A percentile compares a stretch with the other conserved stretches of the same genome.
These are phyloP conservation scores for Fraxinus albicans DNA, from an alignment of 305 asterid genomes.

Conservation along the genomic window DNA sequence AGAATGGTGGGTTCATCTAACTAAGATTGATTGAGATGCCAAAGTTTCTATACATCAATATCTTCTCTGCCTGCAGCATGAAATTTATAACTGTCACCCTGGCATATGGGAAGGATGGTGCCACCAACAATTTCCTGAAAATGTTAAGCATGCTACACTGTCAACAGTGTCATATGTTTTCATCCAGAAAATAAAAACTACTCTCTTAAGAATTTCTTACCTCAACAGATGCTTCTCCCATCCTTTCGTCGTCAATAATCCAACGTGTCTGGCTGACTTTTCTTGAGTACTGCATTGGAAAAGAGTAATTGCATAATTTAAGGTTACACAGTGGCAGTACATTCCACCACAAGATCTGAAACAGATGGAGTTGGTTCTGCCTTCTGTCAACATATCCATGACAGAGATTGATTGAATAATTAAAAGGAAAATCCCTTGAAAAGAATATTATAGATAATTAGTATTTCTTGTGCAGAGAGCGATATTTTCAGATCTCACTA, in stretches of 20 bases:
- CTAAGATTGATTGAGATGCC: conserved; percentile 6
- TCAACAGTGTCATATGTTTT: conserved; percentile 2
- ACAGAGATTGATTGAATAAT: not conserved
- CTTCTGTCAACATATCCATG: not conserved
- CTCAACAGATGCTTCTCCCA: conserved; percentile 97
- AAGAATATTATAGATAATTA: not conserved
- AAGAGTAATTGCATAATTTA: conserved; percentile 24
- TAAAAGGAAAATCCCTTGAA: not conserved
- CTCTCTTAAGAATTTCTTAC: conserved; percentile 33
- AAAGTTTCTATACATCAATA: conserved; percentile 67
- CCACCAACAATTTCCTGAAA: conserved; percentile 85
- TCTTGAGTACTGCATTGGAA: conserved; percentile 67
- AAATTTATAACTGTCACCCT: conserved; percentile 82
- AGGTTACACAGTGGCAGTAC: not conserved
- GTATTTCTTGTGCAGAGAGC: not conserved
- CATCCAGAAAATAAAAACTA: conserved; percentile 16
- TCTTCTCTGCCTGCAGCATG: conserved; percentile 99
- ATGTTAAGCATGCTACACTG: conserved; percentile 5
- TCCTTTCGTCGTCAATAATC: conserved; percentile 93
- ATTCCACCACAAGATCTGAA: not conserved
- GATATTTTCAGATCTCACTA: not conserved
- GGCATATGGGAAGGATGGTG: conserved; percentile 73
- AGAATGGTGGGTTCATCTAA: conserved; percentile 6
- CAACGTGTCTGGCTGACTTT: conserved; percentile 94
- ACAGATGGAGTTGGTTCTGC: not conserved